Evolutionary conservation across 345 rosid species (phyloP), one percentile per base, ranked within the genome.

Genomic region (Boechera divaricarpa): DNA sequence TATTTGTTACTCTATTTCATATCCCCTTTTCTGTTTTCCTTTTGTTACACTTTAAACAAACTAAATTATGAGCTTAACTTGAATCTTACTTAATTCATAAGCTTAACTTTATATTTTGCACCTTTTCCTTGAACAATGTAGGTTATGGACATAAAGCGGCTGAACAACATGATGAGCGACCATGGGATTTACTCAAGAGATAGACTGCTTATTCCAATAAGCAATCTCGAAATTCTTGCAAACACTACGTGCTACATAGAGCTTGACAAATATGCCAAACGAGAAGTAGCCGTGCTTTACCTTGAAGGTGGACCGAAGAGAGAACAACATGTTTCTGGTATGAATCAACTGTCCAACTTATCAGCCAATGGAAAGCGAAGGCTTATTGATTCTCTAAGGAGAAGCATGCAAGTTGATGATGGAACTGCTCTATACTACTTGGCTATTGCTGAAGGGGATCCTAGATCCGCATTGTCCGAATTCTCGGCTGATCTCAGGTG

Each of bases 381-480:
- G 74, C 70, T 94, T 12, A 73, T 91, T 0, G 86, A 90, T 32
- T 94, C 95, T 7, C 62, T 94, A 45, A 90, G 79, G 82, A 87
- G 97, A 87, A 90, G 97, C 85, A 92, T 90, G 98, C 95, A 82
- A 39, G 97, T 88, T 5, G 95, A 94, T 69, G 97, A 89, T 77
- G 95, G 85, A 65, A 94, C 97, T 38, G 97, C 92, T 53, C 85
- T 75, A 51, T 94, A 94, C 82, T 94, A 94, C 69, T 77, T 88
- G 78, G 85, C 95, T 62, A 79, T 94, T 5, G 88, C 97, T 16
- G 82, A 89, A 58, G 95, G 97, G 3, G 84, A 88, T 57, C 98
- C 89, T 0, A 87, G 97, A 13, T 89, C 91, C 59, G 97, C 98
- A 1, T 80, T 94, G 72, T 84, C 86, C 0, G 77, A 90, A 53